phyloP scores from a whole-genome alignment of 2,329 filamentous ascomycete species.

The Hypoxylon sp. region DNA sequence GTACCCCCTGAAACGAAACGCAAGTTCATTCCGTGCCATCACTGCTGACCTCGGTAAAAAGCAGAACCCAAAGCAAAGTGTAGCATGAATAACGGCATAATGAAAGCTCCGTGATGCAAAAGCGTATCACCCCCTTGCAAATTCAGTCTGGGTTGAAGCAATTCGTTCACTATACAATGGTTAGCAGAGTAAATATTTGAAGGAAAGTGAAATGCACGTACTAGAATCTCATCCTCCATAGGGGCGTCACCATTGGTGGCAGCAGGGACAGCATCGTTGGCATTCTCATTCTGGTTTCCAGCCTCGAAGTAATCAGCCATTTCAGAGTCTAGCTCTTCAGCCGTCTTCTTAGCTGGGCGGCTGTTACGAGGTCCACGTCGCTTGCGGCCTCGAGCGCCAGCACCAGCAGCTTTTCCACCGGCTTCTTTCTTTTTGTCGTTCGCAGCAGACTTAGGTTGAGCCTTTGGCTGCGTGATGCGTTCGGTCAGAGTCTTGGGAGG shows the following conservation, averaged over 20 bases:
- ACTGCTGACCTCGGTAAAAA: conserved; percentile 19
- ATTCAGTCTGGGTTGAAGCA: conserved; percentile 3
- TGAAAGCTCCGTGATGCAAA: conserved; percentile 15
- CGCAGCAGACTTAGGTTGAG: conserved; percentile 86
- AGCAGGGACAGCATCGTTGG: conserved; percentile 63
- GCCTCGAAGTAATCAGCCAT: conserved; percentile 94
- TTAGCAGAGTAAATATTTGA: conserved; percentile 19
- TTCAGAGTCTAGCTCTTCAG: conserved; percentile 95
- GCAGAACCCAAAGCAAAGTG: conserved; percentile 5
- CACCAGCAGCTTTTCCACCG: conserved; percentile 61
- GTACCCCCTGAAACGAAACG: conserved; percentile 15
- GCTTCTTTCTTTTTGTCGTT: conserved; percentile 75
- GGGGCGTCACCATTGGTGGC: conserved; percentile 67
- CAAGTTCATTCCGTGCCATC: conserved; percentile 19
- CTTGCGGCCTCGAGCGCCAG: conserved; percentile 64
- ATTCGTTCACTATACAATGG: conserved; percentile 34
- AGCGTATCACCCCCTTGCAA: conserved; percentile 5
- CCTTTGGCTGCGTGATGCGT: conserved; percentile 81
- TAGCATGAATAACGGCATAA: conserved; percentile 13
- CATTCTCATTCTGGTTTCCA: conserved; percentile 61
- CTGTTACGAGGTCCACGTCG: conserved; percentile 68
- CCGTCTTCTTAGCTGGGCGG: conserved; percentile 86
- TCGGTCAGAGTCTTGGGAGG: conserved; percentile 82
- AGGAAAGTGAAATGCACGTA: conserved; percentile 32
- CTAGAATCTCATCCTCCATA: conserved; percentile 76